These are phyloP conservation scores for Schizosaccharomyces lindneri DNA, from an alignment of 805 yeast genomes.

Conservation along the genomic window DNA sequence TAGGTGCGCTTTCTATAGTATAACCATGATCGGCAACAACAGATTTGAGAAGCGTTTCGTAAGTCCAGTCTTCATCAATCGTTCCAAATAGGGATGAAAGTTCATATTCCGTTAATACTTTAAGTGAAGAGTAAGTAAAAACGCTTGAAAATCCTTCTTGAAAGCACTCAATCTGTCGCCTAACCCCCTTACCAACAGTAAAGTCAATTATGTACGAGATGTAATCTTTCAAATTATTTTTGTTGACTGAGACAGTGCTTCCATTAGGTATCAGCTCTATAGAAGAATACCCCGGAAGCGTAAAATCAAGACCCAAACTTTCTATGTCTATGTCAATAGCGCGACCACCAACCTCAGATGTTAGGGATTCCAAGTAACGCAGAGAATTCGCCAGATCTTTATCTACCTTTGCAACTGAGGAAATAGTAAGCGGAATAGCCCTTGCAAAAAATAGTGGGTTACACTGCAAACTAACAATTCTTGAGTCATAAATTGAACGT, in stretches of 20 bases:
- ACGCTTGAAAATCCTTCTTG: slow-evolving; percentile 60
- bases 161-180: slow-evolving; percentile 40
- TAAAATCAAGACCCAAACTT: slow-evolving; percentile 37
- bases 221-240: slow-evolving; percentile 32
- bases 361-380: slow-evolving; percentile 22
- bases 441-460: slow-evolving; percentile 42
- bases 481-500: slow-evolving; percentile 62
- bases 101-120: slow-evolving; percentile 53
- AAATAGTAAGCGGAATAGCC: slow-evolving; percentile 12
- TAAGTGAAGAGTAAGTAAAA: slow-evolving; percentile 50
- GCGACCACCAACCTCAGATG: slow-evolving; percentile 7
- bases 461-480: slow-evolving; percentile 64
- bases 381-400: slow-evolving; percentile 33
- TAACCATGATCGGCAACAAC: slow-evolving; percentile 83
- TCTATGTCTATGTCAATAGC: slow-evolving; percentile 20
- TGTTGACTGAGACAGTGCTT: slow-evolving; percentile 21
- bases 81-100: slow-evolving; percentile 48
- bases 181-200: slow-evolving; percentile 38
- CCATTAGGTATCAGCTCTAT: slow-evolving; percentile 39
- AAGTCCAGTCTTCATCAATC: slow-evolving; percentile 63
- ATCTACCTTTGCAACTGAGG: slow-evolving; percentile 29
- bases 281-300: slow-evolving; percentile 51
- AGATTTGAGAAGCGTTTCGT: slow-evolving; percentile 24
- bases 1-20: slow-evolving; percentile 37
- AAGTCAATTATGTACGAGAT: slow-evolving; percentile 31